Percentiles rank a stretch among this genome's conserved stretches.
These are phyloP conservation scores for Glonium stellatum DNA, from an alignment of 495 filamentous ascomycete genomes.

Conservation along the genomic window DNA sequence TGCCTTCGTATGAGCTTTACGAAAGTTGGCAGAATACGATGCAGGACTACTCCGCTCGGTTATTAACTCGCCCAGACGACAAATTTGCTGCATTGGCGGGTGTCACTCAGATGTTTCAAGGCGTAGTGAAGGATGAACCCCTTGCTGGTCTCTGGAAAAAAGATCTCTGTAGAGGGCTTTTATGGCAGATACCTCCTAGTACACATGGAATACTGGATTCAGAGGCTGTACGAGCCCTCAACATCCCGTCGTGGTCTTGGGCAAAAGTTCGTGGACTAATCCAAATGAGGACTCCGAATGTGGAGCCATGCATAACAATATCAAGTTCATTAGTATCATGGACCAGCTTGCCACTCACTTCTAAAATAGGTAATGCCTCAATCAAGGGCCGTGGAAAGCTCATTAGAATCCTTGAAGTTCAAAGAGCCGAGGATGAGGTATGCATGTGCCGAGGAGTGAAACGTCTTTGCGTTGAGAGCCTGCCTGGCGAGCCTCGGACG, in stretches of 20 bases:
- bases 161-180: neutral
- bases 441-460: neutral
- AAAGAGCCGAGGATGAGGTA: neutral
- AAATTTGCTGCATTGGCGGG: neutral
- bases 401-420: neutral
- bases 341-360: neutral
- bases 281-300: neutral
- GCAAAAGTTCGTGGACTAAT: neutral
- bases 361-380: neutral
- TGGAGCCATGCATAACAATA: neutral
- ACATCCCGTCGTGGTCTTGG: neutral
- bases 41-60: neutral
- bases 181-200: neutral
- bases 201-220: neutral
- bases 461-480: neutral
- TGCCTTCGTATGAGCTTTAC: neutral
- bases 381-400: neutral
- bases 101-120: neutral
- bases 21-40: neutral
- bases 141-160: neutral
- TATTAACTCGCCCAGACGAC: neutral
- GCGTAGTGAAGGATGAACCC: neutral
- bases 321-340: neutral
- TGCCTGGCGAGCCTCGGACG: neutral
- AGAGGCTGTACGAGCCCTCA: neutral